Conservation (phyloP, 805 yeast species). For the Millerozyma miso region DNA sequence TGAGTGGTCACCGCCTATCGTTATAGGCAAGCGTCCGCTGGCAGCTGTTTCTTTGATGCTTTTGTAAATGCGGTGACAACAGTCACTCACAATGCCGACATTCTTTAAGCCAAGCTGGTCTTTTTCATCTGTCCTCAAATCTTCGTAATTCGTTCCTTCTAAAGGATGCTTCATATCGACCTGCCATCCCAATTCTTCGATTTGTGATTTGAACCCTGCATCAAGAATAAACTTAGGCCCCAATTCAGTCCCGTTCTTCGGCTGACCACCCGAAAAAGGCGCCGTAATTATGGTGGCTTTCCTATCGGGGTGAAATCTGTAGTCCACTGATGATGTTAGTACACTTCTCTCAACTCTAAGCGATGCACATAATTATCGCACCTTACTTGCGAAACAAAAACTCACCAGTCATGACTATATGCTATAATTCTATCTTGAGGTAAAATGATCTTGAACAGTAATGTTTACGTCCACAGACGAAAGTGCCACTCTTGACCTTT, state of each 20-base stretch:
- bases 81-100: conserved; percentile 71
- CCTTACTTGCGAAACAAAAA: no score
- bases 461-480: no score
- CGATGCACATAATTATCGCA: no score
- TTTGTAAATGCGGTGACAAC: conserved; percentile 60
- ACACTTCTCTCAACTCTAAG: no score
- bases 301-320: conserved; percentile 51
- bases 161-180: conserved; percentile 53
- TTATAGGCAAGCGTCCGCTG: conserved; percentile 60
- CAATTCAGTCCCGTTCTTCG: conserved; percentile 85
- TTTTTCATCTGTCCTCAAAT: conserved; percentile 40
- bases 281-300: conserved; percentile 74
- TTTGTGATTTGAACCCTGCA: conserved; percentile 62
- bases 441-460: no score
- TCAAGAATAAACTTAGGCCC: conserved; percentile 84
- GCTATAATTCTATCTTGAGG: neutral
- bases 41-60: conserved; percentile 50
- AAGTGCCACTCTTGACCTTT: no score
- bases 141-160: conserved; percentile 41
- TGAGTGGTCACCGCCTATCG: conserved; percentile 96
- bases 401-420: neutral
- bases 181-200: conserved; percentile 72
- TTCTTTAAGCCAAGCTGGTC: conserved; percentile 59
- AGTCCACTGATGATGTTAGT: conserved; percentile 27
- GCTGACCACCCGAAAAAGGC: conserved; percentile 96